These are phyloP conservation scores for Trichophyton verrucosum DNA, from an alignment of 2,329 filamentous ascomycete genomes.

Conservation along the genomic window DNA sequence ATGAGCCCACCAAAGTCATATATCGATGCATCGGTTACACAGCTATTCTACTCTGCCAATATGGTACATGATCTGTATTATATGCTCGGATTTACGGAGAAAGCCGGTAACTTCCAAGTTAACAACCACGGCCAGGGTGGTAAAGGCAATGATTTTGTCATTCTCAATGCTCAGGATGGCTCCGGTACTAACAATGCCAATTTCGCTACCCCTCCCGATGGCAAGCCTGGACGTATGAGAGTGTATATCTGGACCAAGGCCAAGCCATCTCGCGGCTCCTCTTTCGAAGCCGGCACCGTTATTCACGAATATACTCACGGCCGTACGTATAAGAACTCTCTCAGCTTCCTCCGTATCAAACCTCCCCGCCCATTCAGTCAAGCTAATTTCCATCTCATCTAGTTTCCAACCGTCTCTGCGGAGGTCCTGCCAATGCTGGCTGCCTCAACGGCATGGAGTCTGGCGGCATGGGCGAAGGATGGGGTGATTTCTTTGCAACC, in stretches of 20 bases:
- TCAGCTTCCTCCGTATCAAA: background rate
- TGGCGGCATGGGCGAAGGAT: constrained; percentile 13
- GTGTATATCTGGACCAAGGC: constrained; percentile 11
- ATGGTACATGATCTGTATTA: constrained; percentile 10
- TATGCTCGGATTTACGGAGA: constrained; percentile 11
- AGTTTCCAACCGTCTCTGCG: constrained; percentile 13
- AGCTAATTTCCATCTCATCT: background rate
- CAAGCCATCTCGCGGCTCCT: constrained; percentile 8
- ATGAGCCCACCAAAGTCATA: constrained; percentile 8
- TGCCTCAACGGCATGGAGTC: constrained; percentile 10
- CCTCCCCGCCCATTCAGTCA: no score
- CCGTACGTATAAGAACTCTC: constrained; percentile 6
- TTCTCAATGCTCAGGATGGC: constrained; percentile 11
- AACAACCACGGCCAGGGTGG: constrained; percentile 10
- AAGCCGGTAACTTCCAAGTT: constrained; percentile 10
- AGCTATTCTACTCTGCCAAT: constrained; percentile 12
- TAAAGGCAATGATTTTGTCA: constrained; percentile 9
- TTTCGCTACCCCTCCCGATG: constrained; percentile 12
- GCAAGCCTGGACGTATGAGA: constrained; percentile 11
- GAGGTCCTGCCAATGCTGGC: constrained; percentile 9
- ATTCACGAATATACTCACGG: constrained; percentile 13
- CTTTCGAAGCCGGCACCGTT: constrained; percentile 11
- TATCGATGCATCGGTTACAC: constrained; percentile 10
- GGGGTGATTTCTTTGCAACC: constrained; percentile 12
- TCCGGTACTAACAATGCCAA: constrained; percentile 12